Percentiles rank a stretch among this genome's conserved stretches.
phyloP scores from a whole-genome alignment of 2,329 filamentous ascomycete species.

The Cytospora chrysosperma region DNA sequence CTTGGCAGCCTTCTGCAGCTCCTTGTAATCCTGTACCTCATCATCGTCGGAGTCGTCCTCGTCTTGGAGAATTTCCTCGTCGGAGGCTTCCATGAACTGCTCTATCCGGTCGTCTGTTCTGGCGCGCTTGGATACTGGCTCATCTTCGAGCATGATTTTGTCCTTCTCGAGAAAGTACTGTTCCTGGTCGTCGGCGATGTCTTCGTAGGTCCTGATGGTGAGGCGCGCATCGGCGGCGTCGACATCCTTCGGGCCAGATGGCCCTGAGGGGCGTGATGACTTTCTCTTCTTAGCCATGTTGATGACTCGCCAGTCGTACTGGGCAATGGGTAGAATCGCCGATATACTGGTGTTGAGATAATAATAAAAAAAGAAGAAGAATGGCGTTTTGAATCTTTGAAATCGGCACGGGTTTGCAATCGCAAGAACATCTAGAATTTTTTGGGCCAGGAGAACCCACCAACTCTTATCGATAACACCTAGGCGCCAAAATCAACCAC shows the following conservation, averaged over 20 bases:
- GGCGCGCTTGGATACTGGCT: conserved; percentile 72
- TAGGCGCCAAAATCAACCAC: background rate
- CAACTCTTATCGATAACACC: conserved; percentile 19
- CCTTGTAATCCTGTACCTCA: conserved; percentile 26
- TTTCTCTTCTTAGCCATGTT: conserved; percentile 71
- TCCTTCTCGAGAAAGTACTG: conserved; percentile 88
- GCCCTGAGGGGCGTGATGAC: conserved; percentile 51
- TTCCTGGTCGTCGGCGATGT: conserved; percentile 91
- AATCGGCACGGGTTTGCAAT: background rate
- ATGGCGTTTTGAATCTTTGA: background rate
- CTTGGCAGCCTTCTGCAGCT: conserved; percentile 22
- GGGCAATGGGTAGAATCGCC: background rate
- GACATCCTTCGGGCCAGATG: conserved; percentile 54
- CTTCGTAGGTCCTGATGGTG: conserved; percentile 66
- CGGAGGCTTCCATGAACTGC: conserved; percentile 56
- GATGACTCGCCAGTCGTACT: background rate
- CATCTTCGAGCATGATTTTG: conserved; percentile 81
- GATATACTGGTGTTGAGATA: background rate
- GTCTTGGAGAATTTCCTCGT: conserved; percentile 53
- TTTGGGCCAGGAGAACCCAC: background rate
- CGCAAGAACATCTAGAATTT: background rate
- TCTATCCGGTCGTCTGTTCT: conserved; percentile 69
- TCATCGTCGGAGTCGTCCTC: conserved; percentile 31
- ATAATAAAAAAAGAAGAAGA: background rate
- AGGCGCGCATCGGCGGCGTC: conserved; percentile 61